Conservation (phyloP, 805 yeast species). For the Candida ficus region DNA sequence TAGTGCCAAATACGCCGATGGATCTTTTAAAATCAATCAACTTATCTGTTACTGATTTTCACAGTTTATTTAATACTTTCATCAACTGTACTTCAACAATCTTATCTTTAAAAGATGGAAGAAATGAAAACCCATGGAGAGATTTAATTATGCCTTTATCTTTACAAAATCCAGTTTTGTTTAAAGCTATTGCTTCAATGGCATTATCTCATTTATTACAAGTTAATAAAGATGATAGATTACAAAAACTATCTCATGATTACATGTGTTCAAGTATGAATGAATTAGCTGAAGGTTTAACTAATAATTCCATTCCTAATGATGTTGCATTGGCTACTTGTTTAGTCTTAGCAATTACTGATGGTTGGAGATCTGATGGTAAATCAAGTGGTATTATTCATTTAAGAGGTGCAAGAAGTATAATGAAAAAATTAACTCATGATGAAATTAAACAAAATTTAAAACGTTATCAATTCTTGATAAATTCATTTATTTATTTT, state of each 20-base stretch:
- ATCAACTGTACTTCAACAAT: constrained; percentile 45
- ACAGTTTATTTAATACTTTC: constrained; percentile 29
- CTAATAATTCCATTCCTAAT: constrained; percentile 42
- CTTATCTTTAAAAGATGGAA: constrained; percentile 61
- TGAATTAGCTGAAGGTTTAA: constrained; percentile 54
- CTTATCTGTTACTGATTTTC: constrained; percentile 12
- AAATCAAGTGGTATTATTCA: constrained; percentile 61
- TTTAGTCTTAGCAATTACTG: constrained; percentile 56
- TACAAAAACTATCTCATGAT: constrained; percentile 4
- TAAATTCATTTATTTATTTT: constrained; percentile 57
- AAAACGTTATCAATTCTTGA: constrained; percentile 18
- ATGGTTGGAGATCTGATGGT: constrained; percentile 64
- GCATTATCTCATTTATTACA: constrained; percentile 45
- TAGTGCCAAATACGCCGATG: background rate
- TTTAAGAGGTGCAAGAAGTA: constrained; percentile 58
- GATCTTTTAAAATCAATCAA: background rate
- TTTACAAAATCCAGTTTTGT: constrained; percentile 46
- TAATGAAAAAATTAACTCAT: constrained; percentile 40
- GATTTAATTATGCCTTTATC: constrained; percentile 53
- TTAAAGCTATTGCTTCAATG: constrained; percentile 63
- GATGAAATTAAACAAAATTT: constrained; percentile 11
- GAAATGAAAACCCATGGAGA: constrained; percentile 66
- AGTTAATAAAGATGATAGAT: constrained; percentile 4
- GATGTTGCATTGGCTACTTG: constrained; percentile 67
- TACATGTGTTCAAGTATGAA: constrained; percentile 28